A percentile compares a stretch with the other conserved stretches of the same genome.
Conservation (phyloP, 2,329 filamentous ascomycete genomes). For the Escovopsis sp. region DNA sequence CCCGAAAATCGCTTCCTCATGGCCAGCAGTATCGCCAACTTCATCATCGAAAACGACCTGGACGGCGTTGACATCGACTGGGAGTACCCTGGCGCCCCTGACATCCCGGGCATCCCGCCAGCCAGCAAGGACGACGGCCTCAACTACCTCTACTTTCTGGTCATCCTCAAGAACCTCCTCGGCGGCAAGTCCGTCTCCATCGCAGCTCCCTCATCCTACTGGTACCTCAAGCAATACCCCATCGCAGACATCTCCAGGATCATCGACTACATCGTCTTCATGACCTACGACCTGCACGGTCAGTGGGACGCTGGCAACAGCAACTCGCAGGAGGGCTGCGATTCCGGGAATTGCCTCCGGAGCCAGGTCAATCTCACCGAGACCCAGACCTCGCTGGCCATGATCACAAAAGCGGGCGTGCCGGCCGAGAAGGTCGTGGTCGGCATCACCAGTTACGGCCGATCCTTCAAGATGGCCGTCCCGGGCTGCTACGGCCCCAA, state of each 20-base stretch:
- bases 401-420: conserved; percentile 14
- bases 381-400: conserved; percentile 13
- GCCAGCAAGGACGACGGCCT: conserved; percentile 7
- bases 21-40: background rate
- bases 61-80: conserved; percentile 29
- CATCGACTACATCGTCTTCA: conserved; percentile 19
- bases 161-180: conserved; percentile 8
- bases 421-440: conserved; percentile 11
- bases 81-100: conserved; percentile 20
- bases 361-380: conserved; percentile 17
- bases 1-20: conserved; percentile 11
- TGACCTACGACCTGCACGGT: conserved; percentile 20
- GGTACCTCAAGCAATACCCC: conserved; percentile 23
- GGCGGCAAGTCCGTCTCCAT: conserved; percentile 21
- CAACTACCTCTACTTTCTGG: conserved; percentile 10
- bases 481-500: conserved; percentile 11
- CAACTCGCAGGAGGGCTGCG: conserved; percentile 12
- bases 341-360: conserved; percentile 12
- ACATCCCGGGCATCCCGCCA: conserved; percentile 16
- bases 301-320: conserved; percentile 18
- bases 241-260: conserved; percentile 15
- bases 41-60: conserved; percentile 10
- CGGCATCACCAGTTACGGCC: conserved; percentile 12
- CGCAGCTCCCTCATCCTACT: conserved; percentile 23
- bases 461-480: background rate